Evolutionary conservation across 345 rosid genomes (phyloP).

Genomic region (Carallia pectinifolia): DNA sequence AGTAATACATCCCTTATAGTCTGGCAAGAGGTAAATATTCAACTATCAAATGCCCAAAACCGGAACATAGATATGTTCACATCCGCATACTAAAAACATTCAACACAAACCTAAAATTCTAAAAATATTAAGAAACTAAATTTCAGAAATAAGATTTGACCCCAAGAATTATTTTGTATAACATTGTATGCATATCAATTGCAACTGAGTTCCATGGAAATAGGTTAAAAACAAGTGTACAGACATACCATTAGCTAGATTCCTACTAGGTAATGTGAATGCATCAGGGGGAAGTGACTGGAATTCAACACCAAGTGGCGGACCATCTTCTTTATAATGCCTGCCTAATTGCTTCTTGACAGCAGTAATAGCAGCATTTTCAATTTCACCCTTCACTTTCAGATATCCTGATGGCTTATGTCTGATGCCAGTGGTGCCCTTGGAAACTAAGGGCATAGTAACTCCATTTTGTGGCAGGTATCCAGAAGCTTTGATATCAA

Average conservation of each 20-base stretch:
- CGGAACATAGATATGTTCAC: neutral
- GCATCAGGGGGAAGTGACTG: slow-evolving; percentile 88
- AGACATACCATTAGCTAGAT: slow-evolving; percentile 51
- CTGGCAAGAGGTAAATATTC: neutral
- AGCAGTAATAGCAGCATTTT: slow-evolving; percentile 75
- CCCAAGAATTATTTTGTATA: neutral
- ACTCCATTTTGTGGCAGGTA: slow-evolving; percentile 37
- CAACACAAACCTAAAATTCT: neutral
- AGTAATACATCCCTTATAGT: neutral
- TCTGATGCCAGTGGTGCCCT: slow-evolving; percentile 37
- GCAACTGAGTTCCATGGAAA: slow-evolving; percentile 2
- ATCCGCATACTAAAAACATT: neutral
- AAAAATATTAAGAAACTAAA: neutral
- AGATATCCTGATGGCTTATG: slow-evolving; percentile 83
- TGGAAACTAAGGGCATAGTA: slow-evolving; percentile 24
- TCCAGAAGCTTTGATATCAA: slow-evolving; percentile 37
- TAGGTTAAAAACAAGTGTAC: slow-evolving; percentile 16
- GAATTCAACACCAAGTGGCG: slow-evolving; percentile 71
- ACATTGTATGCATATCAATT: neutral
- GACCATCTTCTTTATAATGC: slow-evolving; percentile 81
- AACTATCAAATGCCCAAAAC: neutral
- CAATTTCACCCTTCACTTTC: slow-evolving; percentile 70
- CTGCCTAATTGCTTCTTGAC: slow-evolving; percentile 85
- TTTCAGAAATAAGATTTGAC: neutral
- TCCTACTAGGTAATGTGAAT: slow-evolving; percentile 57